Evolutionary conservation across 1,284 basidiomycete genomes (phyloP).

Genomic region (Melampsora larici-populina): DNA sequence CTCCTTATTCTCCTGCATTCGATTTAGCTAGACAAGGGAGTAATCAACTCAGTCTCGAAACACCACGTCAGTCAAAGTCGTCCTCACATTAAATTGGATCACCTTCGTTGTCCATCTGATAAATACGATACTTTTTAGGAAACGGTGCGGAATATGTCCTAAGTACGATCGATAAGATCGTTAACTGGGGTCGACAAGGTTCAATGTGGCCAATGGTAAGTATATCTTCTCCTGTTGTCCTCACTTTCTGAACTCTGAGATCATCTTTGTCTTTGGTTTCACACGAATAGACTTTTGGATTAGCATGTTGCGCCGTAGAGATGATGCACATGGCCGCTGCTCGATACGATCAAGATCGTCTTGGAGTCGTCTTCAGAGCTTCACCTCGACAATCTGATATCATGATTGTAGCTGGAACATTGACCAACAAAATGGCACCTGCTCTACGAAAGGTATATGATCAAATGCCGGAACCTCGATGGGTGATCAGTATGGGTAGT

Average conservation of each 20-base stretch:
- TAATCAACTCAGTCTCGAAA: conserved; percentile 79
- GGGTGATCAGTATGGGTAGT: conserved; percentile 99
- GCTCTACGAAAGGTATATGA: conserved; percentile 80
- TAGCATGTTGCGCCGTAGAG: conserved; percentile 98
- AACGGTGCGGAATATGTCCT: conserved; percentile 79
- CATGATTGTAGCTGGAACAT: conserved; percentile 98
- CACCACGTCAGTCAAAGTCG: conserved; percentile 57
- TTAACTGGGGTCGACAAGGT: conserved; percentile 95
- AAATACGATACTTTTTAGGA: conserved; percentile 5
- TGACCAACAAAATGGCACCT: conserved; percentile 99
- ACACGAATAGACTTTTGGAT: conserved; percentile 59
- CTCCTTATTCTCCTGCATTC: conserved; percentile 39
- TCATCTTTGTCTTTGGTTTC: no score
- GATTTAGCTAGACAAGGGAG: conserved; percentile 67
- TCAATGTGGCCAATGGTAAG: conserved; percentile 99
- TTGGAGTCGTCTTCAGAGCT: conserved; percentile 97
- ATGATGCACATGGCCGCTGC: conserved; percentile 99
- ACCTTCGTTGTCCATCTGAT: background rate
- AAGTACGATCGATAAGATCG: conserved; percentile 91
- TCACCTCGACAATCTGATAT: conserved; percentile 96
- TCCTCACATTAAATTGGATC: background rate
- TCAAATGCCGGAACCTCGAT: conserved; percentile 77
- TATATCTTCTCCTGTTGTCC: background rate
- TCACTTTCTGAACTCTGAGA: background rate
- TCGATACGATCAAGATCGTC: conserved; percentile 95